Evolutionary conservation across 2,329 filamentous ascomycete genomes (phyloP).

Genomic region (Phoma sp.): DNA sequence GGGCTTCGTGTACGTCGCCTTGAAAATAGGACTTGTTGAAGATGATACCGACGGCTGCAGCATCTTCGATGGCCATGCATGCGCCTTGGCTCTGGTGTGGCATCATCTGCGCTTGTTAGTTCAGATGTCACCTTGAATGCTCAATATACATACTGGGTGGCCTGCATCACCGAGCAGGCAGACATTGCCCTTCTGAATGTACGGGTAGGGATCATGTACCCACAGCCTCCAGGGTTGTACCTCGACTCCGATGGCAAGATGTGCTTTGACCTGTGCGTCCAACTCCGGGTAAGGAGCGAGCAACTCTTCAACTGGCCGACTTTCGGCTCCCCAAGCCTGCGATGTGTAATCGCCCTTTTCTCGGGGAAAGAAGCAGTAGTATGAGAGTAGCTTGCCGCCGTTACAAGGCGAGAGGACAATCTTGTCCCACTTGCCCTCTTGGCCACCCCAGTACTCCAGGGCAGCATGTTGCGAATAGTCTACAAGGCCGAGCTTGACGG

Average conservation of each 20-base stretch:
- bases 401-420: constrained; percentile 76
- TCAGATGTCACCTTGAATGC: not conserved
- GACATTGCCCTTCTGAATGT: constrained; percentile 59
- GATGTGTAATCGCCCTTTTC: constrained; percentile 66
- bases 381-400: constrained; percentile 69
- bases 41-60: constrained; percentile 67
- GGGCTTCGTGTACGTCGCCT: constrained; percentile 41
- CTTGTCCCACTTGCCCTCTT: constrained; percentile 69
- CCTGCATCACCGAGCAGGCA: constrained; percentile 72
- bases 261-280: constrained; percentile 63
- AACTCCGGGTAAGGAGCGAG: constrained; percentile 67
- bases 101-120: constrained; percentile 62
- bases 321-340: constrained; percentile 65
- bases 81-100: constrained; percentile 74
- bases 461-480: constrained; percentile 69
- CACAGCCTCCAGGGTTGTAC: constrained; percentile 72
- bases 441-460: constrained; percentile 75
- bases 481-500: constrained; percentile 65
- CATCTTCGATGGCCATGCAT: constrained; percentile 73
- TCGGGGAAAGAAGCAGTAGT: constrained; percentile 74
- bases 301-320: constrained; percentile 65
- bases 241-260: constrained; percentile 67
- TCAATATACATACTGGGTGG: constrained; percentile 60
- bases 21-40: constrained; percentile 60
- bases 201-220: constrained; percentile 69